These are phyloP conservation scores for Antitrichia curtipendula DNA, from an alignment of 225 moss, liverwort and hornwort species.

Conservation along the genomic window DNA sequence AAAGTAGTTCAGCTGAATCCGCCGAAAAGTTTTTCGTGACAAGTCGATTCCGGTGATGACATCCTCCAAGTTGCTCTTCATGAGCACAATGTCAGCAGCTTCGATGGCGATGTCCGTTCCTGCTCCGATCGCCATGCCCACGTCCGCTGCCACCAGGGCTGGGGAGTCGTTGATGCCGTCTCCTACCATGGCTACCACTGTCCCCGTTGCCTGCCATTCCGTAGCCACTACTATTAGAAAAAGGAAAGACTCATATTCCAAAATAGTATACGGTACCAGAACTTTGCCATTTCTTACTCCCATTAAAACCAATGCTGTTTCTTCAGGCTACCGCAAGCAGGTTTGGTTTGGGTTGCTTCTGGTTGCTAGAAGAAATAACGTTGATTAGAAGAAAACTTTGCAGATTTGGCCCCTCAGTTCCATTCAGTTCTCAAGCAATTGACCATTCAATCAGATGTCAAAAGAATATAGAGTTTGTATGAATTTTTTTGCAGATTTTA, in stretches of 20 bases:
- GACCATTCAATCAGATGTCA: too few relatives aligned
- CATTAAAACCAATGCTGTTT: neutral
- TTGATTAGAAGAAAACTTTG: neutral
- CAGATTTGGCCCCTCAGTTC: neutral
- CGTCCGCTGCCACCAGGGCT: constrained; percentile 86
- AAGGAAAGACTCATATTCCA: neutral
- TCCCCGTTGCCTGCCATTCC: constrained; percentile 18
- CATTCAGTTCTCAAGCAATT: neutral
- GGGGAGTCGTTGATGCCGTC: constrained; percentile 98
- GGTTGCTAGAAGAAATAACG: neutral
- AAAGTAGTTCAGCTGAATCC: constrained; percentile 73
- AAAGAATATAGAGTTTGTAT: neutral
- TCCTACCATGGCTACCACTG: constrained; percentile 87
- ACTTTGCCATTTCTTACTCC: neutral
- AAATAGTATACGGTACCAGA: neutral
- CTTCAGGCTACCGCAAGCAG: neutral
- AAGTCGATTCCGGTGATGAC: constrained; percentile 84
- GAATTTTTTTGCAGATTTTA: neutral
- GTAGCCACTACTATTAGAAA: neutral
- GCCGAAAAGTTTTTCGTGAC: constrained; percentile 58
- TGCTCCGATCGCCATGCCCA: constrained; percentile 97
- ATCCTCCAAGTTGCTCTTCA: constrained; percentile 91
- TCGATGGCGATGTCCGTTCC: constrained; percentile 97
- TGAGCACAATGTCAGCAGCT: constrained; percentile 92
- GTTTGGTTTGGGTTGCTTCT: neutral